Conservation (phyloP, 2,329 filamentous ascomycete genomes). For the Arthrocladium fulminans region DNA sequence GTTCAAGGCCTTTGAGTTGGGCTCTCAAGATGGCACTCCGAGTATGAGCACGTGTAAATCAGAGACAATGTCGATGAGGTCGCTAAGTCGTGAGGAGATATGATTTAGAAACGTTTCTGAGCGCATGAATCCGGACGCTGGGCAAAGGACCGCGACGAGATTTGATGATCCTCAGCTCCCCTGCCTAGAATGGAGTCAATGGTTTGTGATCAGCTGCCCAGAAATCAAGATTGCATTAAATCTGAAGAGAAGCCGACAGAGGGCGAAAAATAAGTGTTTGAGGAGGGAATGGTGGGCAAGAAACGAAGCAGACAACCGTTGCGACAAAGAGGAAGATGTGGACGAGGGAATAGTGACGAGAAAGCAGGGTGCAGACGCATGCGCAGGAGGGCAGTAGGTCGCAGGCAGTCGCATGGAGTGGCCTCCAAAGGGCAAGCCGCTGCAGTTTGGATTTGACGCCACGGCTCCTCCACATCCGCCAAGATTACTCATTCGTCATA, state of each 20-base stretch:
- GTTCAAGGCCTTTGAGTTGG: not conserved
- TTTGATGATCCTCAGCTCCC: too few species aligned
- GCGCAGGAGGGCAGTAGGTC: not conserved
- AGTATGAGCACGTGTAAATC: not conserved
- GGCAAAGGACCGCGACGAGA: too few species aligned
- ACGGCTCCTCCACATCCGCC: not conserved
- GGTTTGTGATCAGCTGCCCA: too few species aligned
- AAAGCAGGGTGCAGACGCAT: not conserved
- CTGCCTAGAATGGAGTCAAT: too few species aligned
- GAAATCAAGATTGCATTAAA: too few species aligned
- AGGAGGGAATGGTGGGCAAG: not conserved
- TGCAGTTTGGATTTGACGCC: not conserved
- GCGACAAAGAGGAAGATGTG: not conserved
- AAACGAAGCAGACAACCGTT: not conserved
- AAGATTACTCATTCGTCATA: constrained; percentile 5
- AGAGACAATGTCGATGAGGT: not conserved
- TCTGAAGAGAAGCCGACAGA: too few species aligned
- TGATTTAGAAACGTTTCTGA: not conserved
- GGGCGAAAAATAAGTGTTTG: too few species aligned
- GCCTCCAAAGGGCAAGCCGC: not conserved
- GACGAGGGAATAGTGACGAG: not conserved
- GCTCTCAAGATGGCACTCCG: not conserved
- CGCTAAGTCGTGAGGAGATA: not conserved
- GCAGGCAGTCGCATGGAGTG: not conserved
- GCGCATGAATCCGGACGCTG: too few species aligned